A percentile compares a stretch with the other conserved stretches of the same genome.
Evolutionary conservation across 1,139 yeast genomes (phyloP).

Genomic region (Candida sanyaensis): DNA sequence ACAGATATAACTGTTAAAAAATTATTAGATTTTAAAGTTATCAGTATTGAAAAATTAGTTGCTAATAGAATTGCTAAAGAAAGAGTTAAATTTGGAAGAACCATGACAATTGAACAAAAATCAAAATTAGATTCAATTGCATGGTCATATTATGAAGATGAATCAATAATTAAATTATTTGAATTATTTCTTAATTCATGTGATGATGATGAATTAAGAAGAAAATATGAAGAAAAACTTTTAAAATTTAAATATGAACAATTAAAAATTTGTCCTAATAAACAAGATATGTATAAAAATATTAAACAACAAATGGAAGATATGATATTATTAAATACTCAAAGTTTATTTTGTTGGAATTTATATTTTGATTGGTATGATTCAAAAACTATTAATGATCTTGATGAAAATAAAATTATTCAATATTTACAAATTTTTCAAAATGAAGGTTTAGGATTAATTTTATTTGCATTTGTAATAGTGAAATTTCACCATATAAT

Average conservation of each 20-base stretch:
- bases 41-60: slow-evolving; percentile 40
- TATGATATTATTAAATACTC: slow-evolving; percentile 67
- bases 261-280: slow-evolving; percentile 48
- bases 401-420: slow-evolving; percentile 50
- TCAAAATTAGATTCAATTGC: slow-evolving; percentile 40
- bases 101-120: slow-evolving; percentile 32
- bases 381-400: slow-evolving; percentile 43
- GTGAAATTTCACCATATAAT: slow-evolving; percentile 68
- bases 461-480: slow-evolving; percentile 60
- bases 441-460: slow-evolving; percentile 61
- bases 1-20: slow-evolving; percentile 51
- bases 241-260: slow-evolving; percentile 58
- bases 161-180: slow-evolving; percentile 56
- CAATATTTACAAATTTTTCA: slow-evolving; percentile 61
- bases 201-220: slow-evolving; percentile 62
- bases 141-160: slow-evolving; percentile 51
- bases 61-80: slow-evolving; percentile 31
- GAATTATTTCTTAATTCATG: slow-evolving; percentile 58
- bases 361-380: slow-evolving; percentile 79
- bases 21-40: slow-evolving; percentile 49
- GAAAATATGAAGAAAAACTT: slow-evolving; percentile 58
- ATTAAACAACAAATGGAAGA: slow-evolving; percentile 66
- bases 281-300: slow-evolving; percentile 32
- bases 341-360: slow-evolving; percentile 70
- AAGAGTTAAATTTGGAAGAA: slow-evolving; percentile 41